A percentile compares a stretch with the other conserved stretches of the same genome.
Conservation (phyloP, 208 protist species). For the Trypanosoma melophagium region DNA sequence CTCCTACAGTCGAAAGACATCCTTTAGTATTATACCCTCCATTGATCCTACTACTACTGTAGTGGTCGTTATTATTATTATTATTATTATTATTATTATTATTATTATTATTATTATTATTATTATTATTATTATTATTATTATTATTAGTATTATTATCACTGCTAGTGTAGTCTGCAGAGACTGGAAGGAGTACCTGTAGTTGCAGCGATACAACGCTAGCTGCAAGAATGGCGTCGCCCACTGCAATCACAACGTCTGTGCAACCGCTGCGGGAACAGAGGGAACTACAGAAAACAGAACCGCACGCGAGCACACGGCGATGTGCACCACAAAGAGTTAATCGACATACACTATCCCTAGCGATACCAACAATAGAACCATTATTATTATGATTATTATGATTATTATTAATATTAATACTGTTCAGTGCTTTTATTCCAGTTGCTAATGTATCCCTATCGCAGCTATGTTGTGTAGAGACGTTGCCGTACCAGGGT, state of each 20-base stretch:
- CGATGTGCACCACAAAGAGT: constrained; percentile 11
- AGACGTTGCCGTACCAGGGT: background rate
- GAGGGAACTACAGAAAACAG: constrained; percentile 9
- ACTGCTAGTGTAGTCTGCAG: background rate
- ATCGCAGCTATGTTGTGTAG: background rate
- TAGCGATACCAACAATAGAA: background rate
- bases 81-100: background rate
- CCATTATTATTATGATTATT: background rate
- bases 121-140: no score
- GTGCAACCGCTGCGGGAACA: constrained; percentile 18
- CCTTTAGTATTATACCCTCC: background rate
- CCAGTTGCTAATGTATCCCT: background rate
- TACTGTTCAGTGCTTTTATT: background rate
- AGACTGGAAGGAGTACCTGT: constrained; percentile 3
- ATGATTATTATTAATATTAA: background rate
- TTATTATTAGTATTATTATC: no score
- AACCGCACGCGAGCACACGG: constrained; percentile 12
- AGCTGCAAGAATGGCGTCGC: constrained; percentile 9
- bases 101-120: background rate
- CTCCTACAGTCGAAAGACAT: no score
- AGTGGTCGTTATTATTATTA: background rate
- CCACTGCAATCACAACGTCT: constrained; percentile 15
- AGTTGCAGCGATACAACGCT: constrained; percentile 21
- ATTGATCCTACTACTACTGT: background rate
- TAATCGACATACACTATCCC: constrained; percentile 9